Evolutionary conservation across 2,329 filamentous ascomycete species (phyloP), one percentile per base, ranked within the genome.

Genomic region (Xylariales sp.): DNA sequence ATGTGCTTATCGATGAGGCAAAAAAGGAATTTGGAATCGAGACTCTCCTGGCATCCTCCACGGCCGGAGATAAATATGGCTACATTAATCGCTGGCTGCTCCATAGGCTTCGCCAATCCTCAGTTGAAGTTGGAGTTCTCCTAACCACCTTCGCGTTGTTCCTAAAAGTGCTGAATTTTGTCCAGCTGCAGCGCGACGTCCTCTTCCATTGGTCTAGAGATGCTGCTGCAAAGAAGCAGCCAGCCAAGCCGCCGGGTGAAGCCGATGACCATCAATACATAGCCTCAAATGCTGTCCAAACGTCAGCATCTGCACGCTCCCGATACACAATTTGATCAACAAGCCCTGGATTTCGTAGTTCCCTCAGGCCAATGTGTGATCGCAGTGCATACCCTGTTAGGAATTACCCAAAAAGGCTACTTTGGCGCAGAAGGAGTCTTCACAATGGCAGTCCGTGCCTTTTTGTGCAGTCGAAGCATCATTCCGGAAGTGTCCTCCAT

Each of bases 61-160:
- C 59, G 10, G 48, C 50, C 3, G 61, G 60, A 4, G 60, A 63
- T 44, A 69, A 65, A 43, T 55, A 53, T 2, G 66, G 72, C 33
- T 72, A 64, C 40, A 63, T 78, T 47, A 69, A 69, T 45, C 61
- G 69, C 29, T 78, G 74, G 74, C 54, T 78, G 4, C 60, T 77
- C 12, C 69, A 76, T 33, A 65, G 67, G 29, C 59, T 78, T 28
- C 65, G 70, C 23, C 56, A 60, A 12, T 71, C 67, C 3, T 59
- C 69, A 1, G 49, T 74, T 37, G 65, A 72, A 43, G 69, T 58
- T 2, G 56, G 66, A 40, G 49, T 68, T 4, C 57, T 76, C 6
- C 65, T 67, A 42, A 49, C 56, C 10, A 55, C 58, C 7, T 66
- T 64, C 33, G 48, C 55, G 12, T 37, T 43, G 5, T 43, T 25